Evolutionary conservation across 169 alveolate genomes (phyloP).

Genomic region (Eimeria acervulina): DNA sequence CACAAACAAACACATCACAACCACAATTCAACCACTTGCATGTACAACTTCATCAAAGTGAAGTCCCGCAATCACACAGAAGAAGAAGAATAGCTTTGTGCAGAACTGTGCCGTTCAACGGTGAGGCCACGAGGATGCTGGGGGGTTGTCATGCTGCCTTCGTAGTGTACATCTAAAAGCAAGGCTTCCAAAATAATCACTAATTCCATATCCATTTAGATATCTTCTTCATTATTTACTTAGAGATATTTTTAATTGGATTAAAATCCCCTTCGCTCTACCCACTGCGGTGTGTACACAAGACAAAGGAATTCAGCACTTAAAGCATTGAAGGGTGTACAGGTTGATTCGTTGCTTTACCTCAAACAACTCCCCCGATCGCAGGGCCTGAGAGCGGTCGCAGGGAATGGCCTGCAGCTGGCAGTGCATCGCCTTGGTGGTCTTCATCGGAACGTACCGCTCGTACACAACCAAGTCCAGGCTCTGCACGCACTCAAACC

Average conservation of each 20-base stretch:
- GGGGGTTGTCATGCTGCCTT: background rate
- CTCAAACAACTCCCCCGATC: slow-evolving; percentile 79
- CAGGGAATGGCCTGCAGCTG: slow-evolving; percentile 83
- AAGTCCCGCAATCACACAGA: background rate
- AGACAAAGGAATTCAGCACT: background rate
- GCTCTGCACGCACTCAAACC: slow-evolving; percentile 11
- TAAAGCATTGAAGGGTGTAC: background rate
- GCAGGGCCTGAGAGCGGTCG: slow-evolving; percentile 57
- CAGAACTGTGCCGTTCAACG: background rate
- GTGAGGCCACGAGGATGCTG: background rate
- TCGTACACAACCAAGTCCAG: slow-evolving; percentile 83
- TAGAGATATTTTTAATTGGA: no score
- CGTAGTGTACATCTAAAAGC: background rate
- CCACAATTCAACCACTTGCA: background rate
- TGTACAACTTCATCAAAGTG: background rate
- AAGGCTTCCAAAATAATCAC: no score
- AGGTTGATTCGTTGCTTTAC: background rate
- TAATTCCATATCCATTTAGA: no score
- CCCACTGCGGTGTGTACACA: background rate
- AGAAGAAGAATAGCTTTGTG: background rate
- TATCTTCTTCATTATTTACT: no score
- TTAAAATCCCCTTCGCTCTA: no score
- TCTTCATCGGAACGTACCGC: slow-evolving; percentile 85
- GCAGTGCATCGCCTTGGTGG: slow-evolving; percentile 84
- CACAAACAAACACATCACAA: no score